Percentiles rank a stretch among this genome's conserved stretches.
These are phyloP conservation scores for Pezicula neosporulosa DNA, from an alignment of 2,329 filamentous ascomycete species.

Conservation along the genomic window DNA sequence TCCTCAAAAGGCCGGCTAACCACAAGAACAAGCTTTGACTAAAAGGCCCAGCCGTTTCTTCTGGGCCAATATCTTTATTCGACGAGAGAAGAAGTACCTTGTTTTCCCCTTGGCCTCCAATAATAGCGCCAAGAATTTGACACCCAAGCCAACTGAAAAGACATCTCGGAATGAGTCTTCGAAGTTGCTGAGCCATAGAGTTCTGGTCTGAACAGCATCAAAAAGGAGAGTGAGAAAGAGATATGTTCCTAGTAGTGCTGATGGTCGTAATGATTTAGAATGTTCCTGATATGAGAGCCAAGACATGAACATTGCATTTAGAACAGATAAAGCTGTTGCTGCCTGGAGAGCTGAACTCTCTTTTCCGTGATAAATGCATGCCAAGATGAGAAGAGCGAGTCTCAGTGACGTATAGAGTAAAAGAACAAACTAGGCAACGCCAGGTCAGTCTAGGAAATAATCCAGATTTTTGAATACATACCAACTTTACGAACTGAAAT, in stretches of 20 bases:
- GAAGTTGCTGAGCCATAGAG: not conserved
- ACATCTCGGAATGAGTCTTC: not conserved
- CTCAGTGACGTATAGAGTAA: too few species aligned
- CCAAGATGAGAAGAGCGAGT: too few species aligned
- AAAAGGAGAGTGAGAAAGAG: conserved; percentile 6
- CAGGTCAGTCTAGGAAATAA: too few species aligned
- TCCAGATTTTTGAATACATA: too few species aligned
- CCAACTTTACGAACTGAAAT: too few species aligned
- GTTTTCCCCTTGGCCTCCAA: not conserved
- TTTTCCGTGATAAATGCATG: too few species aligned
- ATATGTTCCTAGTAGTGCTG: conserved; percentile 3
- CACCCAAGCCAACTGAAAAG: not conserved
- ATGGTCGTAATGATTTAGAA: conserved; percentile 1
- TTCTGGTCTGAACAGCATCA: conserved; percentile 4
- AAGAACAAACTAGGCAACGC: too few species aligned
- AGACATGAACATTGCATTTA: too few species aligned
- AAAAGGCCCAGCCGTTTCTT: not conserved
- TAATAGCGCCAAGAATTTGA: not conserved
- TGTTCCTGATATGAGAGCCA: conserved; percentile 10
- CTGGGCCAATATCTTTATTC: not conserved
- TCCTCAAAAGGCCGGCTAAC: not conserved
- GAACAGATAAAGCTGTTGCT: too few species aligned
- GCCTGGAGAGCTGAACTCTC: too few species aligned
- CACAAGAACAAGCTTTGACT: not conserved
- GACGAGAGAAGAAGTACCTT: not conserved